phyloP scores from a whole-genome alignment of 306 rosid genomes.

The Hippophae tibetana region DNA sequence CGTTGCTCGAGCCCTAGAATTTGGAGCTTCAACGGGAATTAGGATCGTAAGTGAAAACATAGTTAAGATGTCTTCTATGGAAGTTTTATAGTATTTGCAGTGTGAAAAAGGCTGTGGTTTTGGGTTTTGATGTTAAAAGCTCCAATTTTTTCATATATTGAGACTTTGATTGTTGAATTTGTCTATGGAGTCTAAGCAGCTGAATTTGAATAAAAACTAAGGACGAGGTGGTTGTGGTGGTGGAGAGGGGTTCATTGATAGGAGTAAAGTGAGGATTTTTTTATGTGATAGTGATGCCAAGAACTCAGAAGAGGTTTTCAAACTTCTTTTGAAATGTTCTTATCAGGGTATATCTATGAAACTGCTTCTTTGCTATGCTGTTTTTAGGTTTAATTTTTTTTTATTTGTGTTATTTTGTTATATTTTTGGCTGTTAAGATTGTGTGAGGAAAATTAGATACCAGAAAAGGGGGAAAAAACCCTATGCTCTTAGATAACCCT shows the following conservation, averaged over 20 bases:
- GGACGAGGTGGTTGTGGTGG: constrained; percentile 26
- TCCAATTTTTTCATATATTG: neutral
- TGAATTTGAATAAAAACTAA: constrained; percentile 47
- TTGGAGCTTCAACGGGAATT: constrained; percentile 9
- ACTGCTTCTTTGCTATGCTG: neutral
- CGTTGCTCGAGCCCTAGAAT: constrained; percentile 3
- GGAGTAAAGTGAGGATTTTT: constrained; percentile 91
- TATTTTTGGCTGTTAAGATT: neutral
- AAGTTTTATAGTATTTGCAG: constrained; percentile 20
- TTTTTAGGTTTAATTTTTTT: neutral
- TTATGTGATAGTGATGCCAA: constrained; percentile 73
- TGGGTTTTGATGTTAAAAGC: neutral
- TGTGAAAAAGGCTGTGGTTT: neutral
- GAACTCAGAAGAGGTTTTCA: constrained; percentile 66
- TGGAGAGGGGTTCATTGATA: constrained; percentile 74
- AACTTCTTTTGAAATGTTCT: constrained; percentile 80
- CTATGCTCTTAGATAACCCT: no score
- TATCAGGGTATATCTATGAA: constrained; percentile 50
- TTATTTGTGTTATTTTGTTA: neutral
- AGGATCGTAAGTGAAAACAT: constrained; percentile 1
- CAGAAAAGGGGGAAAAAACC: neutral
- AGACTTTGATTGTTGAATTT: constrained; percentile 9
- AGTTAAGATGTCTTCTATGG: constrained; percentile 10
- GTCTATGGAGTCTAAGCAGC: constrained; percentile 45
- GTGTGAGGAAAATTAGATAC: neutral